Evolutionary conservation across 2,329 filamentous ascomycete genomes (phyloP).

Genomic region (Colletotrichum navitas): DNA sequence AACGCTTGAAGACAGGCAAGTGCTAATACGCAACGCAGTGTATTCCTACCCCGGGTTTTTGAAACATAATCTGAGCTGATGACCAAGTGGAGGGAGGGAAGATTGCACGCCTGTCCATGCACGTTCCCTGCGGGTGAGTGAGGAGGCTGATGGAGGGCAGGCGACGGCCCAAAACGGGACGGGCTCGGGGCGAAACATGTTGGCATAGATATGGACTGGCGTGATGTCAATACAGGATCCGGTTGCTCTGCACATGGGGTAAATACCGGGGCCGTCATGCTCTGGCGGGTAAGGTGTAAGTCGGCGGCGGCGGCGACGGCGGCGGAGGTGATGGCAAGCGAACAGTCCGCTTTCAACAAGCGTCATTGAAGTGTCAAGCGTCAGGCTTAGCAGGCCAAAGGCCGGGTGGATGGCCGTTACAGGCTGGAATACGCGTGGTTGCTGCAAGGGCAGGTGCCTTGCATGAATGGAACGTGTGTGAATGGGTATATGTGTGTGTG

Average conservation of each 20-base stretch:
- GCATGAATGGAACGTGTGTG: slow-evolving; percentile 16
- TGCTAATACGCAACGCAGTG: background rate
- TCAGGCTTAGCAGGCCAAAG: background rate
- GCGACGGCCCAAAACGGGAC: background rate
- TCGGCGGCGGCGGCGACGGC: background rate
- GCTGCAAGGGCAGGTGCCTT: slow-evolving; percentile 13
- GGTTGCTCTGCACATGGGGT: background rate
- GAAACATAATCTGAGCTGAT: background rate
- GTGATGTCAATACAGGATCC: background rate
- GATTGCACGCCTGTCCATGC: slow-evolving; percentile 6
- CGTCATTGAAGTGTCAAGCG: background rate
- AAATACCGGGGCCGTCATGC: background rate
- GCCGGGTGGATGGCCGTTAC: slow-evolving; percentile 6
- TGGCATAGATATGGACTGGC: background rate
- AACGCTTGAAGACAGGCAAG: too few species aligned
- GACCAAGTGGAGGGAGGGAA: background rate
- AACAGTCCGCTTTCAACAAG: background rate
- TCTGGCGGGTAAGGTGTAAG: background rate
- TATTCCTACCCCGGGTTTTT: background rate
- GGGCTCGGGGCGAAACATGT: background rate
- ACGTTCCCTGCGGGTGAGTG: background rate
- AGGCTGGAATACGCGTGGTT: slow-evolving; percentile 9
- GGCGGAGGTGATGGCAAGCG: background rate
- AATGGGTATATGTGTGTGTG: background rate
- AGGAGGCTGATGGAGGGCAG: background rate